Percentiles rank a stretch among this genome's conserved stretches.
These are phyloP conservation scores for Leccinum disarticulatum DNA, from an alignment of 768 basidiomycete genomes.

Conservation along the genomic window DNA sequence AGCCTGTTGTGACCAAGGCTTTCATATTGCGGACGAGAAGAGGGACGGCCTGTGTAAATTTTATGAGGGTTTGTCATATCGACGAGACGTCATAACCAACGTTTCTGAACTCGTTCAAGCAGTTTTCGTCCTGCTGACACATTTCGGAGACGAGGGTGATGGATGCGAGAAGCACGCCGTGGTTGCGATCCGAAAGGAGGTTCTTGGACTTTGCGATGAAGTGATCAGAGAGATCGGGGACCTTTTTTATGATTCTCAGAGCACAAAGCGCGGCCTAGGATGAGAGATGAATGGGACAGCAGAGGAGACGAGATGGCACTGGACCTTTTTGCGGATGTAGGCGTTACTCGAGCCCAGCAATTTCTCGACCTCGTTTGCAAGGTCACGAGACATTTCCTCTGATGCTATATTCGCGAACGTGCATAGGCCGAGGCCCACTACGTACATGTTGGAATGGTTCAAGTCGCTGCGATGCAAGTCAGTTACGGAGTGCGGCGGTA, in stretches of 20 bases:
- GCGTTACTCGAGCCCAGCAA: constrained; percentile 95
- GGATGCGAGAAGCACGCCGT: constrained; percentile 92
- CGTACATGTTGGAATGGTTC: constrained; percentile 99
- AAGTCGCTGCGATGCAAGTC: constrained; percentile 68
- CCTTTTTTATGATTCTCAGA: constrained; percentile 89
- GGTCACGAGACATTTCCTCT: constrained; percentile 98
- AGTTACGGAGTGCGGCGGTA: constrained; percentile 7
- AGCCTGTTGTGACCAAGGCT: constrained; percentile 91
- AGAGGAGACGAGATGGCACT: neutral
- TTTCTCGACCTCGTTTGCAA: constrained; percentile 97
- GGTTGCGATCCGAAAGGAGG: constrained; percentile 92
- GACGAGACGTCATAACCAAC: constrained; percentile 44
- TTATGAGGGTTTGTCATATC: constrained; percentile 6
- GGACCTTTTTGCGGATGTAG: constrained; percentile 97
- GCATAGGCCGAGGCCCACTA: constrained; percentile 93
- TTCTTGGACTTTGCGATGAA: constrained; percentile 86
- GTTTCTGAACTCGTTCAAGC: constrained; percentile 85
- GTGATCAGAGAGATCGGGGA: constrained; percentile 93
- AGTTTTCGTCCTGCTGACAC: constrained; percentile 74
- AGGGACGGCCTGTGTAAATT: constrained; percentile 72
- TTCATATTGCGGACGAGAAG: constrained; percentile 94
- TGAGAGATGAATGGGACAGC: neutral
- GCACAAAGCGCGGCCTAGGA: constrained; percentile 91
- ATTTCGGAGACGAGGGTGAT: constrained; percentile 95
- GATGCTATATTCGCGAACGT: constrained; percentile 99